A percentile compares a stretch with the other conserved stretches of the same genome.
phyloP scores from a whole-genome alignment of 2,329 filamentous ascomycete genomes.

The Colletotrichum sp. region DNA sequence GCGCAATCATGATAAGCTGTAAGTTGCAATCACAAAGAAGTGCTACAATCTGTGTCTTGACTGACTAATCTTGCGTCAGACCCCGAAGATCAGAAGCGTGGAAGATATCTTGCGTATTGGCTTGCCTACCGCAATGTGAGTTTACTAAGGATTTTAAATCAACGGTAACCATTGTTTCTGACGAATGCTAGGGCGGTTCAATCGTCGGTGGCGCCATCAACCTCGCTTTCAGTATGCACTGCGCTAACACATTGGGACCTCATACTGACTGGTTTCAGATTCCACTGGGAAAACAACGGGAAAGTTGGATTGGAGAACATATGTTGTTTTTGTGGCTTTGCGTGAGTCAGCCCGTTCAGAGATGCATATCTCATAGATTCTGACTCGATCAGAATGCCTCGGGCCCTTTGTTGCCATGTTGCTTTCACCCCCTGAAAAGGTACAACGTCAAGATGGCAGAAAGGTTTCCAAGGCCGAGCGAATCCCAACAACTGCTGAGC shows the following conservation, averaged over 20 bases:
- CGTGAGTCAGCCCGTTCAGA: not conserved
- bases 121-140: not conserved
- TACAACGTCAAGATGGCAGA: not conserved
- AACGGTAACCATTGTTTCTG: not conserved
- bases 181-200: not conserved
- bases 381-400: not conserved
- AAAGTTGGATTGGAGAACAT: not conserved
- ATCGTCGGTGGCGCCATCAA: constrained; percentile 2
- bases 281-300: not conserved
- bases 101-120: not conserved
- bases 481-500: not conserved
- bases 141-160: not conserved
- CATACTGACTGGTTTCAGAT: not conserved
- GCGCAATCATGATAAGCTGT: constrained; percentile 29
- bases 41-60: not conserved
- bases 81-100: not conserved
- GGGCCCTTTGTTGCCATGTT: not conserved
- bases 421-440: not conserved
- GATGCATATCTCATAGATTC: not conserved
- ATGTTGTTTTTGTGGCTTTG: not conserved
- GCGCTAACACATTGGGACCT: accelerated
- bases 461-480: not conserved
- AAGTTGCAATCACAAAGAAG: not conserved
- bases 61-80: not conserved
- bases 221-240: not conserved